Percentiles rank a stretch among this genome's conserved stretches.
Conservation (phyloP, 2,329 filamentous ascomycete species). For the Cladosporium cucumerinum region DNA sequence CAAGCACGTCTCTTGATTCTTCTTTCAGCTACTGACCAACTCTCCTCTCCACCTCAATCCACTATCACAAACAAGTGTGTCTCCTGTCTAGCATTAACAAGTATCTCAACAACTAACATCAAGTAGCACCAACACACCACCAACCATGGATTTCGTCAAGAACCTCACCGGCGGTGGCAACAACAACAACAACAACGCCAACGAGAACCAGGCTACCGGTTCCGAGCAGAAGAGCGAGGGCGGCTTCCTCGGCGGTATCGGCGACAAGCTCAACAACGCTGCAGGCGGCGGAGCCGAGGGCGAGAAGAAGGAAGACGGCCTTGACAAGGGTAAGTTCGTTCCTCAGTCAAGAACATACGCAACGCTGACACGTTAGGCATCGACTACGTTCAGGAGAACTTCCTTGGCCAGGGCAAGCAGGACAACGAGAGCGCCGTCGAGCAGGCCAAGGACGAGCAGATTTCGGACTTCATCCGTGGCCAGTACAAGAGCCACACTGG, state of each 20-base stretch:
- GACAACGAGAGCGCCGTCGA: conserved; percentile 68
- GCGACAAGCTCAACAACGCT: conserved; percentile 67
- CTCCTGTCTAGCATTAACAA: neutral
- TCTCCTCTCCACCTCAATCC: neutral
- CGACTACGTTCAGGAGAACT: conserved; percentile 73
- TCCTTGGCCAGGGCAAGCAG: conserved; percentile 68
- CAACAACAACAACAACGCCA: conserved; percentile 31
- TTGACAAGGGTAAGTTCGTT: conserved; percentile 68
- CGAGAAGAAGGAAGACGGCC: conserved; percentile 78
- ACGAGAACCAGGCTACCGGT: conserved; percentile 26
- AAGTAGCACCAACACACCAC: neutral
- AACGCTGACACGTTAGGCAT: conserved; percentile 52
- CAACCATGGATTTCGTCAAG: conserved; percentile 49
- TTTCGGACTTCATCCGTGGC: conserved; percentile 65
- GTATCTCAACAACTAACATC: neutral
- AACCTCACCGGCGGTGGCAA: conserved; percentile 42
- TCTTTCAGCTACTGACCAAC: neutral
- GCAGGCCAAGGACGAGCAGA: conserved; percentile 79
- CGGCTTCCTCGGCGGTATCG: conserved; percentile 57
- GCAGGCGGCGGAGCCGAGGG: conserved; percentile 70
- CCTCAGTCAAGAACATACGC: conserved; percentile 1
- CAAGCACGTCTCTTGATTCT: conserved; percentile 2
- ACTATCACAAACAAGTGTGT: neutral
- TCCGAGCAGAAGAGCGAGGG: conserved; percentile 24
- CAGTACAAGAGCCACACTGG: conserved; percentile 70